phyloP scores from a whole-genome alignment of 2,329 filamentous ascomycete species.

The Trichoderma atroviride region DNA sequence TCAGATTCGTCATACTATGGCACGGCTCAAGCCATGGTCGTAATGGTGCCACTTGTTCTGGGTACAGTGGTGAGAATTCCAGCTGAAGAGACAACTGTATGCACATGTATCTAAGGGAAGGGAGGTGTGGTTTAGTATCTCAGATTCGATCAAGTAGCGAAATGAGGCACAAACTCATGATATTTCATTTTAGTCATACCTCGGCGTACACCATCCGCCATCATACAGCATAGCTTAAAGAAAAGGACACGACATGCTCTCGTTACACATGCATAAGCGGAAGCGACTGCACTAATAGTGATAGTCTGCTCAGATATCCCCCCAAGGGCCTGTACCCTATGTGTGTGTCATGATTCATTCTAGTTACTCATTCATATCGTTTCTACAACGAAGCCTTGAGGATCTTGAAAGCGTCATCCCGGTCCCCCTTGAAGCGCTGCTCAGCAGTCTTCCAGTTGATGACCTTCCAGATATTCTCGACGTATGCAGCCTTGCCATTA shows the following conservation, averaged over 20 bases:
- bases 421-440: conserved; percentile 57
- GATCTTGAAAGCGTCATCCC: conserved; percentile 50
- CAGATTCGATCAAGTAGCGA: not conserved
- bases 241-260: not conserved
- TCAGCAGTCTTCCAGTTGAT: conserved; percentile 77
- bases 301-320: not conserved
- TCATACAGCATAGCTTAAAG: not conserved
- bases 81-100: not conserved
- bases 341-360: not conserved
- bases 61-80: not conserved
- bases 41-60: not conserved
- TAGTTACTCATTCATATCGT: not conserved
- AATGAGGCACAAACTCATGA: not conserved
- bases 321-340: not conserved
- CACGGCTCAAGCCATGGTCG: not conserved
- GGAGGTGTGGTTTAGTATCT: not conserved
- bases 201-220: not conserved
- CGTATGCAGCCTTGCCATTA: conserved; percentile 74
- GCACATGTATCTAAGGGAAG: not conserved
- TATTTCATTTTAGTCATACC: not conserved
- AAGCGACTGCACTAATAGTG: not conserved
- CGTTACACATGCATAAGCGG: not conserved
- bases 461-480: conserved; percentile 76
- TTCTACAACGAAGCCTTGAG: conserved; percentile 46
- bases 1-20: not conserved